Evolutionary conservation across 352 stramenopile genomes (phyloP).

Genomic region (Phytopythium litorale): DNA sequence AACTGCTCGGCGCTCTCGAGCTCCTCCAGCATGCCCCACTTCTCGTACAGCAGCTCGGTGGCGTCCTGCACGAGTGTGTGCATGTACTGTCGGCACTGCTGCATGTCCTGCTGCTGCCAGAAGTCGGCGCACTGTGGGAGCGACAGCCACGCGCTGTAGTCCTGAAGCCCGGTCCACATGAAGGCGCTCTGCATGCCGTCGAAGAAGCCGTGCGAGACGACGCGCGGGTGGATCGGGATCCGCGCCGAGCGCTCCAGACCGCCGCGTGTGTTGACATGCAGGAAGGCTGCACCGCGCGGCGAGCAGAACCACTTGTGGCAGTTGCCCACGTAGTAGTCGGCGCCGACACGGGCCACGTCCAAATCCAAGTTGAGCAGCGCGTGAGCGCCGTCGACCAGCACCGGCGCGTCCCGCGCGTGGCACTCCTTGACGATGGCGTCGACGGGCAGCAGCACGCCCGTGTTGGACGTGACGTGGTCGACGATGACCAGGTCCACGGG

Average conservation of each 20-base stretch:
- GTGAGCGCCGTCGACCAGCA: conserved; percentile 92
- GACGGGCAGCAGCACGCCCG: conserved; percentile 86
- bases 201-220: conserved; percentile 91
- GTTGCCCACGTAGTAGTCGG: conserved; percentile 94
- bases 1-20: conserved; percentile 27
- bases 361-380: conserved; percentile 81
- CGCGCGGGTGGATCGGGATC: conserved; percentile 46
- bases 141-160: conserved; percentile 87
- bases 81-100: conserved; percentile 57
- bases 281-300: conserved; percentile 81
- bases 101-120: conserved; percentile 62
- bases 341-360: conserved; percentile 51
- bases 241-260: neutral
- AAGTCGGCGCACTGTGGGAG: conserved; percentile 83
- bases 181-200: conserved; percentile 90
- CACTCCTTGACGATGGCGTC: conserved; percentile 68
- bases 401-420: conserved; percentile 26
- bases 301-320: conserved; percentile 95
- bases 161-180: conserved; percentile 91
- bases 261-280: conserved; percentile 56
- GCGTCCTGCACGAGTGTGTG: conserved; percentile 47
- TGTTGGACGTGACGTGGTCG: conserved; percentile 94
- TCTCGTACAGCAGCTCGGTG: conserved; percentile 56
- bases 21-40: conserved; percentile 48
- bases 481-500: conserved; percentile 73